A percentile compares a stretch with the other conserved stretches of the same genome.
phyloP scores from a whole-genome alignment of 2,329 filamentous ascomycete species.

The Fusarium praegraminearum region DNA sequence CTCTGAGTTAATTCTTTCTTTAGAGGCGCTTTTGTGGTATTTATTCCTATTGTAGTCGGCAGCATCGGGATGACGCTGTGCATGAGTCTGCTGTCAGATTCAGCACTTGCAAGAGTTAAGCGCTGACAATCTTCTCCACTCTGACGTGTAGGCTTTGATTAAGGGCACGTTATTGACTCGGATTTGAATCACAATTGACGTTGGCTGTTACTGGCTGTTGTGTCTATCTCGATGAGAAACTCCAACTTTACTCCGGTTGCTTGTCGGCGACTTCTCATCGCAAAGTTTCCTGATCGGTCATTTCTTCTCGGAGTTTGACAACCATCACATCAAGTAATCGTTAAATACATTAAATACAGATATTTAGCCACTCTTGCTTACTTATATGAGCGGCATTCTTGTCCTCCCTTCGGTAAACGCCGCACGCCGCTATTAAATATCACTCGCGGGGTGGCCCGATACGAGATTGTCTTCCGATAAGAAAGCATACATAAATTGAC shows the following conservation, averaged over 20 bases:
- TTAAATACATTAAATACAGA: background rate
- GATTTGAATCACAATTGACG: background rate
- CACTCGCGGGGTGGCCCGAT: conserved; percentile 13
- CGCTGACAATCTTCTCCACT: background rate
- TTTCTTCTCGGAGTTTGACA: background rate
- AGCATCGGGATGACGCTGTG: conserved; percentile 13
- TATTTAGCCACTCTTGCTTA: background rate
- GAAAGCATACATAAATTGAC: background rate
- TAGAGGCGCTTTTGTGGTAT: background rate
- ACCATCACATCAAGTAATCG: background rate
- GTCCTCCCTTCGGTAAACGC: background rate
- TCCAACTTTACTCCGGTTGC: background rate
- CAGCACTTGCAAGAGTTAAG: conserved; percentile 9
- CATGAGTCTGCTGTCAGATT: conserved; percentile 15
- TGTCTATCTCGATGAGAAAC: background rate
- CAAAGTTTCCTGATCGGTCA: background rate
- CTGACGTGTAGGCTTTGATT: conserved; percentile 5
- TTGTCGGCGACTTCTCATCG: background rate
- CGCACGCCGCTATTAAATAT: conserved; percentile 10
- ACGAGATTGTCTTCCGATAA: conserved; percentile 8
- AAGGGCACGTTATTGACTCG: background rate
- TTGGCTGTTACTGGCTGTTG: background rate
- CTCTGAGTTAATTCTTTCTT: background rate
- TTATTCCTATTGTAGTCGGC: background rate
- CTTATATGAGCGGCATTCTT: background rate